A percentile compares a stretch with the other conserved stretches of the same genome.
Conservation (phyloP, 805 yeast genomes). For the Cyberlindnera euphorbiiphila region DNA sequence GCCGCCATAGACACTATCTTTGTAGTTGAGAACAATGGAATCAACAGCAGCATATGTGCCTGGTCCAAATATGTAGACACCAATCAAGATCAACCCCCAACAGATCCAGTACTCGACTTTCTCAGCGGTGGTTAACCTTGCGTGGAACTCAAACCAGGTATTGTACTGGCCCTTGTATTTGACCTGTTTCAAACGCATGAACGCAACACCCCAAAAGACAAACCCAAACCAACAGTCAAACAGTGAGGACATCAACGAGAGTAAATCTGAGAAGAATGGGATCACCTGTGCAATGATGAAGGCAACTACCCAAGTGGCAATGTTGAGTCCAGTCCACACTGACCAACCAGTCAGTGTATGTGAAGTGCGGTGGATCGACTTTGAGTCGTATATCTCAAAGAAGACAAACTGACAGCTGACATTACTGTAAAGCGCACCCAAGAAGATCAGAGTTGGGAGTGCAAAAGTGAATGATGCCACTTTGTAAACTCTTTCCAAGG, state of each 20-base stretch:
- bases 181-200: slow-evolving; percentile 40
- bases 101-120: slow-evolving; percentile 37
- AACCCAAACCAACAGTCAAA: slow-evolving; percentile 67
- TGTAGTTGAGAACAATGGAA: slow-evolving; percentile 49
- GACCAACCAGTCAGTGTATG: slow-evolving; percentile 53
- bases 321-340: slow-evolving; percentile 44
- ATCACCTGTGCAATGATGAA: slow-evolving; percentile 60
- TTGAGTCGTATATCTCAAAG: slow-evolving; percentile 39
- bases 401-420: slow-evolving; percentile 52
- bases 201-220: slow-evolving; percentile 61
- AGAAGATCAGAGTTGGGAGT: slow-evolving; percentile 52
- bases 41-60: slow-evolving; percentile 54
- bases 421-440: slow-evolving; percentile 53
- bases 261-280: slow-evolving; percentile 58
- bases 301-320: slow-evolving; percentile 46
- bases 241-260: slow-evolving; percentile 55
- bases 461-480: slow-evolving; percentile 59
- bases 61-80: slow-evolving; percentile 55
- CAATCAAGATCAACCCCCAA: slow-evolving; percentile 39
- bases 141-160: slow-evolving; percentile 28
- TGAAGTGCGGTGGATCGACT: slow-evolving; percentile 40
- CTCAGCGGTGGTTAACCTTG: slow-evolving; percentile 27
- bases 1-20: slow-evolving; percentile 46
- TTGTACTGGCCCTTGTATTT: slow-evolving; percentile 30
- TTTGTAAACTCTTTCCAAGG: slow-evolving; percentile 43